Evolutionary conservation across 305 asterid genomes (phyloP).

Genomic region (Euphrasia arctica): DNA sequence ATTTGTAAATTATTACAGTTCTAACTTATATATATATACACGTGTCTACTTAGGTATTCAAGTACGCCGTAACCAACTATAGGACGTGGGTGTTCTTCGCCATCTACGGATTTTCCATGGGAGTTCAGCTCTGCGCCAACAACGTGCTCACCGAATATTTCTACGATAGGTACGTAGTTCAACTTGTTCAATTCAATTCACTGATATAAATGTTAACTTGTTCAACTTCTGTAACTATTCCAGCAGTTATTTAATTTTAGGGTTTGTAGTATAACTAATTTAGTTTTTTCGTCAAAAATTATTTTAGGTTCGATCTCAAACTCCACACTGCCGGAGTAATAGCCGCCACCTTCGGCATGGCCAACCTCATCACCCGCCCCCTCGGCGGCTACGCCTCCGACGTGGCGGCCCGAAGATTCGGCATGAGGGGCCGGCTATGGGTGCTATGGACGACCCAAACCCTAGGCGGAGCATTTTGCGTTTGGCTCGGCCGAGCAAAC

Average conservation of each 20-base stretch:
- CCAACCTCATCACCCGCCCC: conserved; percentile 43
- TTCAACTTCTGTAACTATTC: too few relatives aligned
- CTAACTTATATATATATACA: too few relatives aligned
- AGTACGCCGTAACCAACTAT: conserved; percentile 31
- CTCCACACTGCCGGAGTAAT: conserved; percentile 47
- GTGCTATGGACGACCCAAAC: conserved; percentile 44
- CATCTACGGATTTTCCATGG: conserved; percentile 32
- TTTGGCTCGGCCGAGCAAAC: conserved; percentile 40
- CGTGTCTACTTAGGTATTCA: conserved; percentile 19
- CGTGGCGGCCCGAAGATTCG: conserved; percentile 33
- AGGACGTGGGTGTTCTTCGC: conserved; percentile 33
- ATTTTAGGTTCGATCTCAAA: conserved; percentile 36
- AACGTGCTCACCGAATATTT: conserved; percentile 35
- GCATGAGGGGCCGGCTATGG: conserved; percentile 56
- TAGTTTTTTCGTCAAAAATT: too few relatives aligned
- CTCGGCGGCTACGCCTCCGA: conserved; percentile 46
- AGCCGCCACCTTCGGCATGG: conserved; percentile 46
- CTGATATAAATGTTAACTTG: too few relatives aligned
- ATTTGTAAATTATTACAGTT: not conserved
- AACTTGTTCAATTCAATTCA: too few relatives aligned
- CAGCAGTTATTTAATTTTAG: too few relatives aligned
- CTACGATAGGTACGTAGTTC: conserved; percentile 26
- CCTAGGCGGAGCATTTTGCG: conserved; percentile 42
- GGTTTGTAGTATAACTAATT: too few relatives aligned
- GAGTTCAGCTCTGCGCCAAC: conserved; percentile 32